Conservation (phyloP, 495 filamentous ascomycete species). For the Penicillium ochrochloron region DNA sequence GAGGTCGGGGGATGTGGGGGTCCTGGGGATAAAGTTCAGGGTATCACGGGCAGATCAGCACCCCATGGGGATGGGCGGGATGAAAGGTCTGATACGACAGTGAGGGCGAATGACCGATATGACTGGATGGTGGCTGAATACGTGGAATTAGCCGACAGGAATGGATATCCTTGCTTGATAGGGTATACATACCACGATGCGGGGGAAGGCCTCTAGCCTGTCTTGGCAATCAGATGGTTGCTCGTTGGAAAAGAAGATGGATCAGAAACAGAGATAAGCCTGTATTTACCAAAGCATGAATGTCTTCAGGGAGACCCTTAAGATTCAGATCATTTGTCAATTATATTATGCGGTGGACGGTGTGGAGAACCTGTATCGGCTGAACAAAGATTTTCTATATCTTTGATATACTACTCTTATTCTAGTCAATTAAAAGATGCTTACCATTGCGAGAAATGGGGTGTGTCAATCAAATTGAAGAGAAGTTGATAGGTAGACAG, state of each 20-base stretch:
- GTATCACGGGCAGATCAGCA: constrained; percentile 9
- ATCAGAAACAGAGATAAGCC: background rate
- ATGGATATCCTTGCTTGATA: constrained; percentile 15
- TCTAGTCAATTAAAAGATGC: background rate
- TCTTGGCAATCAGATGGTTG: constrained; percentile 5
- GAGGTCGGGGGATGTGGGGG: constrained; percentile 26
- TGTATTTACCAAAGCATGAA: background rate
- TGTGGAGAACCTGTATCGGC: background rate
- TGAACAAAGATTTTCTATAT: too few species aligned
- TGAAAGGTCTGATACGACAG: constrained; percentile 10
- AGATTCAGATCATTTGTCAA: background rate
- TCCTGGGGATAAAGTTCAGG: constrained; percentile 12
- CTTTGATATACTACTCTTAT: background rate
- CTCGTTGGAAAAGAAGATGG: background rate
- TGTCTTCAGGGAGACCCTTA: background rate
- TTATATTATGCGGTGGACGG: background rate
- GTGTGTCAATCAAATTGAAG: background rate
- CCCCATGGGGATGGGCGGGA: constrained; percentile 6
- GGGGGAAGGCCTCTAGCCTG: constrained; percentile 9
- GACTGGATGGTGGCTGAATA: background rate
- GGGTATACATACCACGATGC: constrained; percentile 1
- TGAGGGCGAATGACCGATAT: background rate
- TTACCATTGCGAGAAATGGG: too few species aligned
- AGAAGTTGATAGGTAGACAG: background rate
- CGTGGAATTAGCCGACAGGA: constrained; percentile 6